Conservation (phyloP, 768 basidiomycete species). For the Sarcomyxa edulis region DNA sequence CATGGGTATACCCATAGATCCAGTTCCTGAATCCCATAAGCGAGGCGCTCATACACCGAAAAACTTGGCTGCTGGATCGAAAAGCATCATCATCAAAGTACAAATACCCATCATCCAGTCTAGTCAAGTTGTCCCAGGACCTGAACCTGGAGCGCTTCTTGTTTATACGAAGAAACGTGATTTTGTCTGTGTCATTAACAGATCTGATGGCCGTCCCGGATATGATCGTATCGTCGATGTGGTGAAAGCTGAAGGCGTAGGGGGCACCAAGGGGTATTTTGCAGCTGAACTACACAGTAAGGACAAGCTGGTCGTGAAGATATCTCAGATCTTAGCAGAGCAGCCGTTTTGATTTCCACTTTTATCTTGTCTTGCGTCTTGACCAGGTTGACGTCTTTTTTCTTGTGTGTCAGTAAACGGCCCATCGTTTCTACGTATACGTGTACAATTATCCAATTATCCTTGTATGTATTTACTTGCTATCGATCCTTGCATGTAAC, state of each 20-base stretch:
- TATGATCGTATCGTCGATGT: conserved; percentile 36
- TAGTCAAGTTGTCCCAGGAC: conserved; percentile 4
- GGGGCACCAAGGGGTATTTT: conserved; percentile 46
- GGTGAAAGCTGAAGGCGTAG: conserved; percentile 34
- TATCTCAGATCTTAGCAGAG: conserved; percentile 45
- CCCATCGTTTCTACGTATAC: too few species aligned
- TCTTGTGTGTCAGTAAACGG: too few species aligned
- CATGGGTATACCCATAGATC: conserved; percentile 19
- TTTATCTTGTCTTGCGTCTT: too few species aligned
- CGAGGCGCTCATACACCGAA: conserved; percentile 17
- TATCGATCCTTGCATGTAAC: too few species aligned
- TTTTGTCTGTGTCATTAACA: conserved; percentile 37
- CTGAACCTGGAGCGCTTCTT: conserved; percentile 21
- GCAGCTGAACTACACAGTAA: conserved; percentile 40
- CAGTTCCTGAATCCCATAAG: conserved; percentile 12
- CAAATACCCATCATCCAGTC: conserved; percentile 32
- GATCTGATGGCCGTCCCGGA: conserved; percentile 21
- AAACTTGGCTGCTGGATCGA: conserved; percentile 15
- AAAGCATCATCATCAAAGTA: conserved; percentile 46
- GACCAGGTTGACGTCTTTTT: too few species aligned
- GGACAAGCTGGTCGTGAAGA: conserved; percentile 43
- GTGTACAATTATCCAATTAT: too few species aligned
- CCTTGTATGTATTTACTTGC: too few species aligned
- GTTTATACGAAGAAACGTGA: conserved; percentile 51
- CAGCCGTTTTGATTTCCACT: conserved; percentile 49